Evolutionary conservation across 352 stramenopile species (phyloP), one percentile per base, ranked within the genome.

Genomic region (Pythium sp.): DNA sequence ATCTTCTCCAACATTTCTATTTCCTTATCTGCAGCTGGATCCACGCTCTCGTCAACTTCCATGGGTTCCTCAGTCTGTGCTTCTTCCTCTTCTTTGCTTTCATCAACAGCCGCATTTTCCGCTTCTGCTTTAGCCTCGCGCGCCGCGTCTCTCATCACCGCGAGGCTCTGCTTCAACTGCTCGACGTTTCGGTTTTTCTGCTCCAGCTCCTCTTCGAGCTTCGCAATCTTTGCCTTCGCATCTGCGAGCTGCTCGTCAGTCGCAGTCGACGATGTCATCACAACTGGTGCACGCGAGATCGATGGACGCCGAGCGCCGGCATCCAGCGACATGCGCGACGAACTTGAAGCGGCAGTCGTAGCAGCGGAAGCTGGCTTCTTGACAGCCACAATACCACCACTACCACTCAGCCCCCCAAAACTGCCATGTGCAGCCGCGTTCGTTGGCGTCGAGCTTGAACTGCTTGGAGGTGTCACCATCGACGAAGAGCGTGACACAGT

Each of bases 121-220:
- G 32, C 32, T 32, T 74, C 69, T 5, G 18, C 26, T 53, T 60
- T 73, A 60, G n/a, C 72, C 30, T 43, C 58, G 0, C 26, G 34
- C 14, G 65, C 70, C 2, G 59, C 63, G 51, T 92, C 77, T 46
- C 85, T 80, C 65, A 90, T 75, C 36, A 86, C 76, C 0, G 66
- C 59, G 15, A 91, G 55, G 30, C 76, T 91, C 56, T 92, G 84
- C 58, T 86, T 86, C 46, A 91, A 61, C 68, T 92, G 84, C 64
- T 91, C 80, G 3, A 91, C 78, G 30, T 85, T 74, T 15, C 81
- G 71, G 58, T 87, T 87, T 62, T 87, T 86, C 67, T 93, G 79
- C 46, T 93, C 82, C 58, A 93, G 66, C 49, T 90, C 81, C 55
- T 87, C 77, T 65, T 93, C 82, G 34, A 93, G 72, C 62, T 81